These are phyloP conservation scores for Corylus americana DNA, from an alignment of 306 rosid species.

Conservation along the genomic window DNA sequence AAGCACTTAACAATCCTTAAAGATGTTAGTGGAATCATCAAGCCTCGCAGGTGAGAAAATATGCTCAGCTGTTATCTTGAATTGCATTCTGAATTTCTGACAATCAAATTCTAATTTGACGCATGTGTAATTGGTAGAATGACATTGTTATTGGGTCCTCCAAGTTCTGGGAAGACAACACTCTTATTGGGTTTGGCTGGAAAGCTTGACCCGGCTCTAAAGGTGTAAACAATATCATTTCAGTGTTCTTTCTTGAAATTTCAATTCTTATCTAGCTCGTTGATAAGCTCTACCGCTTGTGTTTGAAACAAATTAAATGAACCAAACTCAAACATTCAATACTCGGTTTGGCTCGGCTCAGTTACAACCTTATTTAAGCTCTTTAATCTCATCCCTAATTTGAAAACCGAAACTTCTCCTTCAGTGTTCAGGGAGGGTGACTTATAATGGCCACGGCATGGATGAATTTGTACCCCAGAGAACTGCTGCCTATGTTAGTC, in stretches of 20 bases:
- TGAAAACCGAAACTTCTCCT: background rate
- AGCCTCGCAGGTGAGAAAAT: conserved; percentile 52
- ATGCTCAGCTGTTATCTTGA: background rate
- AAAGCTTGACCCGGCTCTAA: conserved; percentile 51
- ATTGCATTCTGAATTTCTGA: background rate
- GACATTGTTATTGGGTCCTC: conserved; percentile 86
- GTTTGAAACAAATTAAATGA: too few relatives aligned
- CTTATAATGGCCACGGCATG: conserved; percentile 52
- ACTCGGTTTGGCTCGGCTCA: too few relatives aligned
- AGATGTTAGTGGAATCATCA: conserved; percentile 67
- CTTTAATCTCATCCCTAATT: background rate
- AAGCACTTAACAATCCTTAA: conserved; percentile 48
- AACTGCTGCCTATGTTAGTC: conserved; percentile 52
- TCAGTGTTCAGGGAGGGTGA: conserved; percentile 46
- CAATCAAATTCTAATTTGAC: background rate
- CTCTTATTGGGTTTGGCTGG: conserved; percentile 68
- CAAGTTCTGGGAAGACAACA: conserved; percentile 82
- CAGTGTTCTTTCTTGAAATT: background rate
- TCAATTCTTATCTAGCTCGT: background rate
- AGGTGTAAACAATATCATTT: conserved; percentile 31
- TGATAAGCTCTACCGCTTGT: too few relatives aligned
- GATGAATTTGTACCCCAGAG: conserved; percentile 52
- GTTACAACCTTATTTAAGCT: background rate
- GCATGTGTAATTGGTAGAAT: conserved; percentile 33
- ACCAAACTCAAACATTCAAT: too few relatives aligned